Evolutionary conservation across 345 rosid genomes (phyloP), one percentile per base, ranked within the genome.

Genomic region (Linum trigynum): DNA sequence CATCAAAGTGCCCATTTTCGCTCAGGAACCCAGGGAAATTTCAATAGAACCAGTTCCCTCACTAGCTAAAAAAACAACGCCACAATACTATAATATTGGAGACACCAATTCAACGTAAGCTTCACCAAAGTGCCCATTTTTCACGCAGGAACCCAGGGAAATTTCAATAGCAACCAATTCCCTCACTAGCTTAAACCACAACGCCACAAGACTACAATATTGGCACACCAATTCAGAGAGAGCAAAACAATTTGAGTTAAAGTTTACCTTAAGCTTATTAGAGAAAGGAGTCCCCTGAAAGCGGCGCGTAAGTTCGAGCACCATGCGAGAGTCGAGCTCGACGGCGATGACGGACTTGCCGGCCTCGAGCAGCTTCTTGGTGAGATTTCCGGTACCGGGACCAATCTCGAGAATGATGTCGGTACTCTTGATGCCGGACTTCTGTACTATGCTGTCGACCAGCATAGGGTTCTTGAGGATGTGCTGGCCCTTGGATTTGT

Each of bases 371-470:
- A 91, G 98, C 81, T 89, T 91, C 83, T 80, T 86, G 12, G 98
- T 91, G n/a, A 91, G 83, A 59, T 91, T 89, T 35, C 96, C 98
- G 16, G 98, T 89, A 73, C 92, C 95, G 2, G 98, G 96, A 69
- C 95, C 92, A 58, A 91, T 91, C 80, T 91, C 95, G 56, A 91
- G 96, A 59, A 91, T 80, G 66, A 83, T 83, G 65, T 91, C 96
- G 40, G 92, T 91, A 77, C 77, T 66, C 74, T 85, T 85, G 72
- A 91, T 89, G 37, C 96, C 95, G 8, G 92, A 86, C 69, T 86
- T 91, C 74, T 91, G 88, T 43, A 91, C 91, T 2, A 91, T 89
- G 42, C 89, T 64, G 72, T 88, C 96, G 1, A 91, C 98, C 5
- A 91, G 78, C 51, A 89, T 45, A 23, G 98, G 98, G 69, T 88